Percentiles rank a stretch among this genome's conserved stretches.
phyloP scores from a whole-genome alignment of 2,329 filamentous ascomycete species.

The Pestalotiopsis sp. region DNA sequence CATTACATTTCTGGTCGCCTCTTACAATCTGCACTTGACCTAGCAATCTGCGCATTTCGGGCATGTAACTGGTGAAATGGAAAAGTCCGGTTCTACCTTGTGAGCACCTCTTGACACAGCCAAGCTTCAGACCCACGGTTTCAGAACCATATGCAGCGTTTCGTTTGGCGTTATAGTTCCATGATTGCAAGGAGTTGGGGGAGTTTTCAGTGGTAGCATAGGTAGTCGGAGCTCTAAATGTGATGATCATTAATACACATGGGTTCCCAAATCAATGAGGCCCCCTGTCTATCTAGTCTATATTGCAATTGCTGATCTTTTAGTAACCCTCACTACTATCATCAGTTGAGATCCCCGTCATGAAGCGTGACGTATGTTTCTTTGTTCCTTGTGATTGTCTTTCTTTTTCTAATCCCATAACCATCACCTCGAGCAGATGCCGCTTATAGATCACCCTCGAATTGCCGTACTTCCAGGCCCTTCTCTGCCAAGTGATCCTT shows the following conservation, averaged over 20 bases:
- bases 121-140: slow-evolving; percentile 3
- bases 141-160: slow-evolving; percentile 8
- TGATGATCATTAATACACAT: slow-evolving; percentile 19
- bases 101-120: neutral
- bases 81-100: neutral
- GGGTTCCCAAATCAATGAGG: slow-evolving; percentile 10
- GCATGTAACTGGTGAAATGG: neutral
- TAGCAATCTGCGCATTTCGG: slow-evolving; percentile 6
- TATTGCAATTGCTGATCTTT: neutral
- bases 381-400: slow-evolving; percentile 14
- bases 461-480: slow-evolving; percentile 78
- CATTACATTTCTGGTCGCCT: slow-evolving; percentile 12
- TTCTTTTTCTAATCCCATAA: neutral
- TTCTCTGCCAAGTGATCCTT: slow-evolving; percentile 78
- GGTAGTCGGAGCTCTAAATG: slow-evolving; percentile 11
- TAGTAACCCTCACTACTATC: neutral
- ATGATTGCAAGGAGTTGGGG: neutral
- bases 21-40: slow-evolving; percentile 9
- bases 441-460: slow-evolving; percentile 60
- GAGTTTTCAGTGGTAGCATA: neutral
- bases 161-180: slow-evolving; percentile 8
- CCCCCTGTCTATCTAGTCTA: neutral
- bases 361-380: slow-evolving; percentile 8
- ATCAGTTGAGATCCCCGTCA: neutral
- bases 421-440: neutral